A percentile compares a stretch with the other conserved stretches of the same genome.
phyloP scores from a whole-genome alignment of 768 basidiomycete species.

The Chlorophyllum brunneum region DNA sequence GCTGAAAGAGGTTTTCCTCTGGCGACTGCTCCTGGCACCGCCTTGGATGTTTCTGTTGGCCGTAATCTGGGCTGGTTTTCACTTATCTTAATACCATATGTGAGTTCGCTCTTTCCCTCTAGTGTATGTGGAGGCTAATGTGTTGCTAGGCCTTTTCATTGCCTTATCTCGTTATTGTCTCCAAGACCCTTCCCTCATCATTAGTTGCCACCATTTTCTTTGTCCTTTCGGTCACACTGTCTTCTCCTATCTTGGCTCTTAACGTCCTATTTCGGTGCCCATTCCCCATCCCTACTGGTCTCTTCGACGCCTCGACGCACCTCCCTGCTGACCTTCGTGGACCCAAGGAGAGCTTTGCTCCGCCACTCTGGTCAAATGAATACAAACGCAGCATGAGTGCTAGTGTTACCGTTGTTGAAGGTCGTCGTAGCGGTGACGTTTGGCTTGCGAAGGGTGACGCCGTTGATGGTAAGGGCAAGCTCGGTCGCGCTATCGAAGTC shows the following conservation, averaged over 20 bases:
- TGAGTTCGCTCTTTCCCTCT: conserved; percentile 28
- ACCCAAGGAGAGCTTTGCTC: conserved; percentile 34
- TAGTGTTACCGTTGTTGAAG: conserved; percentile 66
- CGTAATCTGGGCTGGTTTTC: conserved; percentile 62
- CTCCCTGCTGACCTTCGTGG: conserved; percentile 35
- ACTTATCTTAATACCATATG: conserved; percentile 66
- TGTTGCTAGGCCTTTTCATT: conserved; percentile 49
- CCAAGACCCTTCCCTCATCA: conserved; percentile 34
- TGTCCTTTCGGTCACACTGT: conserved; percentile 60
- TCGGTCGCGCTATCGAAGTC: conserved; percentile 61
- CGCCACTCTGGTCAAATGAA: conserved; percentile 46
- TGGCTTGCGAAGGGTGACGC: conserved; percentile 76
- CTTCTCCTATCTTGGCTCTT: conserved; percentile 62
- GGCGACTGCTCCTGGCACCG: conserved; percentile 38
- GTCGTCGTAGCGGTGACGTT: conserved; percentile 68
- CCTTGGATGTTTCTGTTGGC: conserved; percentile 51
- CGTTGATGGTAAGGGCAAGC: conserved; percentile 57
- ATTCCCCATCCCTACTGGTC: conserved; percentile 60
- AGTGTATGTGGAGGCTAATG: not conserved
- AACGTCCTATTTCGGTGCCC: conserved; percentile 59
- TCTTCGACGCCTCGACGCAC: conserved; percentile 51
- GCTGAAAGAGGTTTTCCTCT: conserved; percentile 54
- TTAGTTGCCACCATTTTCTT: conserved; percentile 45
- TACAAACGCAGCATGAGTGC: conserved; percentile 63
- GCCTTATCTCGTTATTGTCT: conserved; percentile 53